A percentile compares a stretch with the other conserved stretches of the same genome.
Conservation (phyloP, 495 filamentous ascomycete genomes). For the Trichocladium antarcticum region DNA sequence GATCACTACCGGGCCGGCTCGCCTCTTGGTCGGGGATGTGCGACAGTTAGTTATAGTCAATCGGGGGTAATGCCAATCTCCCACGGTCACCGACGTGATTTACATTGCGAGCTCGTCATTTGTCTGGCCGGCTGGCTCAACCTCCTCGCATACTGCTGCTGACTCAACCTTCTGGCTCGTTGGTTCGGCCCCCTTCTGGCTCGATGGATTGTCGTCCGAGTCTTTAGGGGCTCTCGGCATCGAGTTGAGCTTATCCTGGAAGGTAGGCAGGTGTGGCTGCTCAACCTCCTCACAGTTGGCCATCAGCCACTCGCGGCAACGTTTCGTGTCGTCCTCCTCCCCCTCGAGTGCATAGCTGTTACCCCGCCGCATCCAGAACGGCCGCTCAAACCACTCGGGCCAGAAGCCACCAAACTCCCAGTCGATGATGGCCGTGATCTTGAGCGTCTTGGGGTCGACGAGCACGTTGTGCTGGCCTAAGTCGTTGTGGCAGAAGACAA, state of each 20-base stretch:
- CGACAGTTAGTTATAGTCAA: too few species aligned
- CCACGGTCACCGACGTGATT: not conserved
- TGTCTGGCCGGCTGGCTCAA: not conserved
- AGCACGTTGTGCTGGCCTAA: conserved; percentile 25
- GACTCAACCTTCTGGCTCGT: not conserved
- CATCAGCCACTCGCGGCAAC: conserved; percentile 9
- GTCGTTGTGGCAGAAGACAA: conserved; percentile 31
- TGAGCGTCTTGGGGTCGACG: conserved; percentile 24
- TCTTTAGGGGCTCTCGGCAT: not conserved
- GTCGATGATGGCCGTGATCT: conserved; percentile 27
- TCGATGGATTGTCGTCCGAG: not conserved
- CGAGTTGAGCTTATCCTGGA: not conserved
- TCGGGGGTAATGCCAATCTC: too few species aligned
- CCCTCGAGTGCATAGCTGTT: conserved; percentile 4
- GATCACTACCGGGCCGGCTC: too few species aligned
- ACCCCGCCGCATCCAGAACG: conserved; percentile 2
- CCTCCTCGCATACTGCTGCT: not conserved
- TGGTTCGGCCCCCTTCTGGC: not conserved
- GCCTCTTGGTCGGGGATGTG: too few species aligned
- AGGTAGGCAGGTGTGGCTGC: not conserved
- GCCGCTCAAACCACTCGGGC: conserved; percentile 13
- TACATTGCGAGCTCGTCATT: not conserved
- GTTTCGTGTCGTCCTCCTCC: conserved; percentile 8
- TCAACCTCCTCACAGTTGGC: conserved; percentile 7
- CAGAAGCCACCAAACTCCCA: conserved; percentile 33